These are phyloP conservation scores for Actinomortierella wolfii DNA, from an alignment of 371 early-diverging fungal species.

Conservation along the genomic window DNA sequence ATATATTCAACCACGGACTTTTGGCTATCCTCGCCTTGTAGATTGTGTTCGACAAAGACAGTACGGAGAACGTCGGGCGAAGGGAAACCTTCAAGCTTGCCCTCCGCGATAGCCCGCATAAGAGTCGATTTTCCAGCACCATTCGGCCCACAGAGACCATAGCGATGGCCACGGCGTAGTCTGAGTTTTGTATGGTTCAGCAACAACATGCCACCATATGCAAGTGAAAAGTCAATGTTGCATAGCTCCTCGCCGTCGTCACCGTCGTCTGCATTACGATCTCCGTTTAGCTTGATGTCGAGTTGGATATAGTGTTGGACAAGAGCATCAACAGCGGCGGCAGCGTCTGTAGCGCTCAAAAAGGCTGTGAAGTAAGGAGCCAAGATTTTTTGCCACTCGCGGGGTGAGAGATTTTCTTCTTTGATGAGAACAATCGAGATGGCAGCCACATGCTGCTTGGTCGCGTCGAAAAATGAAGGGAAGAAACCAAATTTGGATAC, in stretches of 20 bases:
- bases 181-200: conserved; percentile 77
- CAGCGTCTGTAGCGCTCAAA: conserved; percentile 45
- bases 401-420: conserved; percentile 39
- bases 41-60: conserved; percentile 77
- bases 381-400: conserved; percentile 47
- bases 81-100: conserved; percentile 82
- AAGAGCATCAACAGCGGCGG: conserved; percentile 41
- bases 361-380: conserved; percentile 70
- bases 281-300: conserved; percentile 44
- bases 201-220: conserved; percentile 84
- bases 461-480: conserved; percentile 57
- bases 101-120: conserved; percentile 80
- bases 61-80: conserved; percentile 69
- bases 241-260: conserved; percentile 79
- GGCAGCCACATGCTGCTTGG: conserved; percentile 38
- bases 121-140: conserved; percentile 91
- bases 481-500: conserved; percentile 57
- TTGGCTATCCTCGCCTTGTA: conserved; percentile 76
- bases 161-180: conserved; percentile 79
- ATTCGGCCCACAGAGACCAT: conserved; percentile 86
- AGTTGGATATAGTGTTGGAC: conserved; percentile 48
- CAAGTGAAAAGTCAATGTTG: conserved; percentile 80
- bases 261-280: conserved; percentile 58
- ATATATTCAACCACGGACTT: conserved; percentile 73
- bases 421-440: conserved; percentile 30